A percentile compares a stretch with the other conserved stretches of the same genome.
These are phyloP conservation scores for Diversispora epigaea DNA, from an alignment of 192 early-diverging fungal species.

Conservation along the genomic window DNA sequence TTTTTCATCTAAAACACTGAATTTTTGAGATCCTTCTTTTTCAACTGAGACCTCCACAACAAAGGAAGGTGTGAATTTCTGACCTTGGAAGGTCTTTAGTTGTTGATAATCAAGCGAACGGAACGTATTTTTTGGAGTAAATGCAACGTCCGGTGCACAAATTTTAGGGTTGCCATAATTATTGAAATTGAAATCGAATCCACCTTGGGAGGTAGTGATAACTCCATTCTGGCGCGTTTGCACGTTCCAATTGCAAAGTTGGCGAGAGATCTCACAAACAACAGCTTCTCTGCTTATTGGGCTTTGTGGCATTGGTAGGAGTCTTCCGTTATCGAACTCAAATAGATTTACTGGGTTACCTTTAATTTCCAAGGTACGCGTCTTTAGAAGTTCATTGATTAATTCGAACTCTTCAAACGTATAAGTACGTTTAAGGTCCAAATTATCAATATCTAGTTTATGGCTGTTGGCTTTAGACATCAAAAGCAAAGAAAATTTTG, in stretches of 20 bases:
- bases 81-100: constrained; percentile 17
- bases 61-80: constrained; percentile 15
- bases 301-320: constrained; percentile 18
- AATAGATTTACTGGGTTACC: constrained; percentile 21
- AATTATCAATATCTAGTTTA: background rate
- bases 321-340: constrained; percentile 2
- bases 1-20: constrained; percentile 24
- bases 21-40: background rate
- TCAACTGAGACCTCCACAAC: constrained; percentile 22
- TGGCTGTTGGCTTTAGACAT: constrained; percentile 8
- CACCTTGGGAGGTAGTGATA: constrained; percentile 25
- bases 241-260: constrained; percentile 30
- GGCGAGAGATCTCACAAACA: background rate
- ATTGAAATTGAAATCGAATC: constrained; percentile 31
- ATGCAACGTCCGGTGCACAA: constrained; percentile 19
- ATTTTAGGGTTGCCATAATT: background rate
- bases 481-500: background rate
- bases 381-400: constrained; percentile 9
- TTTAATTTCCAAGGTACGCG: background rate
- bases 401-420: constrained; percentile 22
- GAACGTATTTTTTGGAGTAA: constrained; percentile 1
- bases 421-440: background rate
- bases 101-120: constrained; percentile 9
- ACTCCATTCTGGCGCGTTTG: constrained; percentile 24
- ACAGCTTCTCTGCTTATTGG: constrained; percentile 6